Evolutionary conservation across 2,329 filamentous ascomycete species (phyloP), one percentile per base, ranked within the genome.

Genomic region (Aspergillus costaricaensis): DNA sequence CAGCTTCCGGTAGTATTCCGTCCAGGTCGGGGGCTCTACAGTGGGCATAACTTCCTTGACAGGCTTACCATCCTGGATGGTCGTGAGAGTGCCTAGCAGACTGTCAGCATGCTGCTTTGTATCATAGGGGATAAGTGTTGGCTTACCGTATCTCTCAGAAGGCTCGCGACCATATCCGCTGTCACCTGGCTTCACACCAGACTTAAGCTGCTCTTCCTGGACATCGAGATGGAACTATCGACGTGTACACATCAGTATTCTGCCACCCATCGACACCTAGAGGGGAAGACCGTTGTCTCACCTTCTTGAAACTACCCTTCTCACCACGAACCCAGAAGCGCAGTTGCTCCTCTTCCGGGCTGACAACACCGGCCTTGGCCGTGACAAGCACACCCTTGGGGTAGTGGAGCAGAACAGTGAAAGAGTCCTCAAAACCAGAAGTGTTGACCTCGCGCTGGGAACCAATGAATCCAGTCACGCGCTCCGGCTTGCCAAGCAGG

Each of bases 281-380:
- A 30, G 41, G 15, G 25, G 36, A 17, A 8, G 15, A 9, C 23
- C 8, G 4, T 19, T 4, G 14, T 27, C 43, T 17, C 41, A 79
- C 77, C 81, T 93, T 94, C 79, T 85, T 88, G 76, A 88, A 94
- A 70, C 85, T 90, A 0, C 89, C 91, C 75, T 88, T 87, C 17
- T 85, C 85, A 21, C 91, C 91, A 25, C 90, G 82, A 9, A 93
- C 81, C 90, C 91, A 93, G 80, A 88, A 94, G 41, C 91, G 81
- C 61, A 89, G 80, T 79, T 94, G 91, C 62, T 85, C 80, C 23
- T 80, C 80, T 76, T 93, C 90, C 3, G 85, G 85, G 71, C 86
- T 90, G 53, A 91, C 80, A 21, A 90, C 85, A 44, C 83, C 85
- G 59, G 88, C 88, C 72, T 91, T 90, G 51, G 87, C 86, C 49